These are phyloP conservation scores for Sporothrix euskadiensis DNA, from an alignment of 2,329 filamentous ascomycete species.

Conservation along the genomic window DNA sequence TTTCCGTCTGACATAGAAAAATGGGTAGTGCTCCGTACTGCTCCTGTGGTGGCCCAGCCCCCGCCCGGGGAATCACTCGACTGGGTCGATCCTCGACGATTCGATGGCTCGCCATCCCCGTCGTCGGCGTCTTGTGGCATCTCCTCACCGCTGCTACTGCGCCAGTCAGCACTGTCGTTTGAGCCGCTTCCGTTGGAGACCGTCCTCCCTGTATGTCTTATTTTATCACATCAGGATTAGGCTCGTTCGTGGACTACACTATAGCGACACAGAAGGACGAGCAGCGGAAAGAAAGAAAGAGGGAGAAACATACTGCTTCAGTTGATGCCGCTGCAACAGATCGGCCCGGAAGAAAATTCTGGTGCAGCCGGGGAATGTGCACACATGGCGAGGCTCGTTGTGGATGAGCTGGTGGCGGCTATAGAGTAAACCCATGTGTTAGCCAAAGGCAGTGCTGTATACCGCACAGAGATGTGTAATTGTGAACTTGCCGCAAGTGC, in stretches of 20 bases:
- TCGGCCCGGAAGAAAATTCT: slow-evolving; percentile 61
- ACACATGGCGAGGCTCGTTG: slow-evolving; percentile 49
- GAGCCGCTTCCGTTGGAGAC: background rate
- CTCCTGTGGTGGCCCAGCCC: slow-evolving; percentile 16
- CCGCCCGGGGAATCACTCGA: slow-evolving; percentile 19
- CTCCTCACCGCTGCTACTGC: slow-evolving; percentile 10
- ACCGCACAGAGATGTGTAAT: background rate
- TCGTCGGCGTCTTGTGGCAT: slow-evolving; percentile 8
- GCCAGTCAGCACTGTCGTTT: slow-evolving; percentile 11
- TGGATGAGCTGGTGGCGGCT: slow-evolving; percentile 40
- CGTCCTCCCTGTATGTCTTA: slow-evolving; percentile 16
- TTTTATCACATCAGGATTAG: slow-evolving; percentile 7
- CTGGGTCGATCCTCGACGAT: slow-evolving; percentile 18
- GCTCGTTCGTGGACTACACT: slow-evolving; percentile 5
- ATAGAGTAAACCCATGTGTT: background rate
- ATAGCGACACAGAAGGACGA: background rate
- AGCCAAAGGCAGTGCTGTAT: background rate
- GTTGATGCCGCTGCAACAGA: slow-evolving; percentile 58
- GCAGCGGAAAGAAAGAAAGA: background rate
- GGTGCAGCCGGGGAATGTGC: slow-evolving; percentile 55
- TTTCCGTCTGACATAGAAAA: background rate
- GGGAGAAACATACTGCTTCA: slow-evolving; percentile 49
- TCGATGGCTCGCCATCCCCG: background rate
- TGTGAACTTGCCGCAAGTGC: slow-evolving; percentile 34
- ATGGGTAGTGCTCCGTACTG: slow-evolving; percentile 19